Evolutionary conservation across 352 stramenopile genomes (phyloP).

Genomic region (Phytophthora niederhauseri): DNA sequence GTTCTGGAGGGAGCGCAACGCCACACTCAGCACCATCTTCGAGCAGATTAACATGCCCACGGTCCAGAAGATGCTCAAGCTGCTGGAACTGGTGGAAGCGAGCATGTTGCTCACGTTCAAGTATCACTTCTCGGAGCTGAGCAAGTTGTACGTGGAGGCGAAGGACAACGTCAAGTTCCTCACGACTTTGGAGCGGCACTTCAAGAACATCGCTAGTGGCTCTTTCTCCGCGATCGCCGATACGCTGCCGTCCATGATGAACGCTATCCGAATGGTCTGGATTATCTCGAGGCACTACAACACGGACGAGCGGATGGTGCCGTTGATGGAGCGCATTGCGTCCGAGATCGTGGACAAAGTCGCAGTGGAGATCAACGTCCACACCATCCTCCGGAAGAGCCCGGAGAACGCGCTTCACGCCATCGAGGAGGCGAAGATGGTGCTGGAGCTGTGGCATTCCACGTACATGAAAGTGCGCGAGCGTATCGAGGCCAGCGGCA

Average conservation of each 20-base stretch:
- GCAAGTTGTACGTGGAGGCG: conserved; percentile 95
- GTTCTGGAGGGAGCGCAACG: conserved; percentile 96
- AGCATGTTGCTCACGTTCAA: conserved; percentile 94
- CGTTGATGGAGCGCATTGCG: conserved; percentile 96
- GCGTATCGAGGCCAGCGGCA: conserved; percentile 94
- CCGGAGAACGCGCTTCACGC: conserved; percentile 78
- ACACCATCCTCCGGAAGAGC: conserved; percentile 85
- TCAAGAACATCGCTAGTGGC: conserved; percentile 94
- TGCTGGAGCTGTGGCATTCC: conserved; percentile 93
- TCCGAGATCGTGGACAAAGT: conserved; percentile 95
- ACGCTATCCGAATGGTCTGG: conserved; percentile 97
- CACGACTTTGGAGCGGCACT: conserved; percentile 95
- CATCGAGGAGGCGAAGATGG: conserved; percentile 92
- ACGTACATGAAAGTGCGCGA: conserved; percentile 96
- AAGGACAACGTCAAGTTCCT: conserved; percentile 98
- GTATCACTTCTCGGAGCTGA: conserved; percentile 95
- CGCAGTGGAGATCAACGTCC: conserved; percentile 91
- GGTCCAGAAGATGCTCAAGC: conserved; percentile 96
- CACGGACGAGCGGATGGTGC: conserved; percentile 97
- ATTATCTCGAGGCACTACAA: conserved; percentile 98
- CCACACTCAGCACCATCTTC: conserved; percentile 94
- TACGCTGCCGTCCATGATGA: conserved; percentile 96
- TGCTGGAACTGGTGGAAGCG: conserved; percentile 92
- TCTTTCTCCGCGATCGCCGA: conserved; percentile 94
- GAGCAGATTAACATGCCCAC: conserved; percentile 96